Base-by-base conservation (phyloP, 2,329 filamentous ascomycete genomes). In the Hypoxylon sp. region DNA sequence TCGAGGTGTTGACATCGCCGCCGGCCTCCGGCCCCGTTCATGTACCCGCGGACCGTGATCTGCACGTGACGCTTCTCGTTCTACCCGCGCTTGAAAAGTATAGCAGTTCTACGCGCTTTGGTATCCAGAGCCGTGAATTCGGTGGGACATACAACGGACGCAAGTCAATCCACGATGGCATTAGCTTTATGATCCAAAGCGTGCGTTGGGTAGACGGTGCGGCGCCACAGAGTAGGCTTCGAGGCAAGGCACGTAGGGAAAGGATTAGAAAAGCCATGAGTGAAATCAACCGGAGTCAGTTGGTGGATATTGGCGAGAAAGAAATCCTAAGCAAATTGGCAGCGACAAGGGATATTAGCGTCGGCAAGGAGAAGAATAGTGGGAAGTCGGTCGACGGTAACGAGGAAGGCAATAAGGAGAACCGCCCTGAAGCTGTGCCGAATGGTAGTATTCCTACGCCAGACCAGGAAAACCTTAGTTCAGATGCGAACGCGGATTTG, bases 41-140 rank as follows among this genome's bases (percentile, higher is more conserved):
- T 0, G 85, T 92, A 0, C 91, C 90, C 0, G 79, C 83, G 0
- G 88, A 91, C 64, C 90, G 91, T 73, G 96, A 98, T 77, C 82
- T 97, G 46, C 93, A 98, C 73, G 92, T 99, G 71, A 97, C 93
- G 14, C 80, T 98, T 0, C 83, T 98, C 11, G 90, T 99, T 11
- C 85, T 98, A 0, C 96, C 95, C 0, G 85, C 88, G 0, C 83
- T 99, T 3, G 86, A 93, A 70, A 89, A 89, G 67, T 99, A 98
- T 77, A 84, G 88, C 0, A 88, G 90, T 5, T 91, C 89, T 0
- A 91, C 91, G 0, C 87, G 93, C 47, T 94, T 92, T 75, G 95
- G 95, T 2, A 88, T 99, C 63, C 90, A 90, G 72, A 97, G 93
- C 71, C 89, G 94, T 29, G 89, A 91, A 66, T 98, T 94, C 85